Conservation (phyloP, 352 stramenopile genomes). For the Pythium brachiatum region DNA sequence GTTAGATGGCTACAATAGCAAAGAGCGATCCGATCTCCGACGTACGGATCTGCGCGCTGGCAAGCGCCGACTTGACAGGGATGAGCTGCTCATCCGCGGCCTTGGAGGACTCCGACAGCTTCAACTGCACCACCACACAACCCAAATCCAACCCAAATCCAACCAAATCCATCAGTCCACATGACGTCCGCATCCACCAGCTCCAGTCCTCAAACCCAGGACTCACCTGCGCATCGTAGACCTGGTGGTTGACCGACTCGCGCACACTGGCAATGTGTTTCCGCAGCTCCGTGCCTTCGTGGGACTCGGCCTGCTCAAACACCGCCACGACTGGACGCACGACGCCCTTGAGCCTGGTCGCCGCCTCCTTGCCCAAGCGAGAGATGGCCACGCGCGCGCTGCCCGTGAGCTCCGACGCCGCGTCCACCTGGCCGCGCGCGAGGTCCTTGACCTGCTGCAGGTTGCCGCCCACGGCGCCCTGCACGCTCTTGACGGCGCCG, state of each 20-base stretch:
- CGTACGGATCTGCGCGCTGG: conserved; percentile 48
- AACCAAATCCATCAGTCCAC: not conserved
- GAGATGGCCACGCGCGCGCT: conserved; percentile 48
- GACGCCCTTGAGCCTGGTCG: conserved; percentile 34
- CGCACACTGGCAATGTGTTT: conserved; percentile 50
- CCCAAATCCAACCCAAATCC: not conserved
- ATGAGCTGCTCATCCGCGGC: conserved; percentile 53
- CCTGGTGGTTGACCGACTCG: conserved; percentile 55
- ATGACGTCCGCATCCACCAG: not conserved
- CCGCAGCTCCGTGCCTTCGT: conserved; percentile 65
- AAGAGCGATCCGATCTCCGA: not conserved
- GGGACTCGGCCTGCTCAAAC: conserved; percentile 59
- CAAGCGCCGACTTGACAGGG: conserved; percentile 53
- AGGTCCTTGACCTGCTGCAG: conserved; percentile 48
- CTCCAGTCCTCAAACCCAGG: not conserved
- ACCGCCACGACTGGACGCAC: conserved; percentile 54
- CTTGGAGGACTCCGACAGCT: conserved; percentile 55
- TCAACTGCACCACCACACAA: conserved; percentile 21
- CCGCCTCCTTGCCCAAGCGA: conserved; percentile 37
- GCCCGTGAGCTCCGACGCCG: conserved; percentile 63
- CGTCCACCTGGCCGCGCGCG: conserved; percentile 38
- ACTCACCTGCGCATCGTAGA: conserved; percentile 48
- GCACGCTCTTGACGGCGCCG: conserved; percentile 45
- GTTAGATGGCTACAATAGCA: not conserved
- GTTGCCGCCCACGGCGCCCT: conserved; percentile 32